A percentile compares a stretch with the other conserved stretches of the same genome.
These are phyloP conservation scores for Apiosordaria backusii DNA, from an alignment of 495 filamentous ascomycete species.

Conservation along the genomic window DNA sequence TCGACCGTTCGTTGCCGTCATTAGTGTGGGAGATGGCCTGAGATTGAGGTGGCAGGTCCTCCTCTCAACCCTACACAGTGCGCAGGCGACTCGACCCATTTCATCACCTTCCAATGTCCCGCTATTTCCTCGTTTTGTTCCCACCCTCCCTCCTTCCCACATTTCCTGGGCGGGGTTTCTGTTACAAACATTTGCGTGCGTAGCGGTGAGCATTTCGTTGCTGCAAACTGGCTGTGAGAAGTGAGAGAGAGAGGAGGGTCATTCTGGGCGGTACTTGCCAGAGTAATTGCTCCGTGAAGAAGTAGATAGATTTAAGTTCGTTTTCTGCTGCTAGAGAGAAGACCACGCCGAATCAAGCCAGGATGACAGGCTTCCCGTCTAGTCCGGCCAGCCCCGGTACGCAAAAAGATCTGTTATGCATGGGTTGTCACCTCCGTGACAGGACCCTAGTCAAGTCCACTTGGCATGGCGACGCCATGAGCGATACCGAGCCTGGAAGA, in stretches of 20 bases:
- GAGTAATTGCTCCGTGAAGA: not conserved
- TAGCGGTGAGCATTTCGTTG: not conserved
- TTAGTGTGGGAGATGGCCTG: not conserved
- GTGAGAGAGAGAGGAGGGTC: not conserved
- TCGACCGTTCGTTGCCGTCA: not conserved
- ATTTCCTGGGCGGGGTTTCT: too few relatives aligned
- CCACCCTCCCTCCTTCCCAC: too few relatives aligned
- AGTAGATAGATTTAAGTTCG: not conserved
- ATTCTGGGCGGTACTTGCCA: not conserved
- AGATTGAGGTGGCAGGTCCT: not conserved
- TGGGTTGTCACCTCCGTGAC: not conserved
- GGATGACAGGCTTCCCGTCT: not conserved
- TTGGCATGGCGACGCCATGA: not conserved
- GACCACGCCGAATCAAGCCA: not conserved
- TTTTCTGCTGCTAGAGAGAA: not conserved
- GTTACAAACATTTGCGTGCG: not conserved
- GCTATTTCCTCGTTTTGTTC: not conserved
- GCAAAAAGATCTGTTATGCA: not conserved
- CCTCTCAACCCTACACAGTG: not conserved
- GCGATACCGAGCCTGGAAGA: too few relatives aligned
- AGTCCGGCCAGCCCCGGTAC: not conserved
- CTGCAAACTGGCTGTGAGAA: not conserved
- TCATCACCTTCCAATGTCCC: not conserved
- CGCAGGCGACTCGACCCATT: not conserved
- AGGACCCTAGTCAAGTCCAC: not conserved